phyloP scores from a whole-genome alignment of 23 red algal genomes.

The Gracilariopsis chorda region DNA sequence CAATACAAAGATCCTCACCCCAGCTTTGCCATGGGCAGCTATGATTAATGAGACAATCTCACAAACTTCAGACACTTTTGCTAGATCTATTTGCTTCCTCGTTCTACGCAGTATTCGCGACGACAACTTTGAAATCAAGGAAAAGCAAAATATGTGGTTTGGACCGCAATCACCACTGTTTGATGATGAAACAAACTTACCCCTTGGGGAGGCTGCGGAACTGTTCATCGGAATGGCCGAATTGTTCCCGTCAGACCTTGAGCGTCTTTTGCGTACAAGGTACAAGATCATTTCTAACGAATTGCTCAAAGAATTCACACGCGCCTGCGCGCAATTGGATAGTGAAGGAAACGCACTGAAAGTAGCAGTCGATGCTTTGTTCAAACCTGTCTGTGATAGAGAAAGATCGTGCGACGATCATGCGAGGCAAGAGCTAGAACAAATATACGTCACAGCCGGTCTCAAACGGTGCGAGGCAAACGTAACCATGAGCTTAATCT shows the following conservation, averaged over 20 bases:
- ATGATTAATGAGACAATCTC: neutral
- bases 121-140: conserved; percentile 3
- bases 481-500: neutral
- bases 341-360: neutral
- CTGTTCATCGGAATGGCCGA: conserved; percentile 6
- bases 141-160: neutral
- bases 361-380: neutral
- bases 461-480: neutral
- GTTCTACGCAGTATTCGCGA: neutral
- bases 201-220: neutral
- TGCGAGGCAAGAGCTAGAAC: neutral
- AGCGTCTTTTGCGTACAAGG: neutral
- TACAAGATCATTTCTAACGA: neutral
- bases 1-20: neutral
- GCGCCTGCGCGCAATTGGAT: neutral
- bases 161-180: neutral
- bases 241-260: neutral
- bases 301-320: neutral
- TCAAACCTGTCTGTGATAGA: neutral
- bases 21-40: neutral
- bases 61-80: neutral
- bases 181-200: too few species aligned
- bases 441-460: neutral
- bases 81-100: neutral
- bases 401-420: neutral